Percentiles rank a stretch among this genome's conserved stretches.
These are phyloP conservation scores for Populus nigra DNA, from an alignment of 345 rosid genomes.

Conservation along the genomic window DNA sequence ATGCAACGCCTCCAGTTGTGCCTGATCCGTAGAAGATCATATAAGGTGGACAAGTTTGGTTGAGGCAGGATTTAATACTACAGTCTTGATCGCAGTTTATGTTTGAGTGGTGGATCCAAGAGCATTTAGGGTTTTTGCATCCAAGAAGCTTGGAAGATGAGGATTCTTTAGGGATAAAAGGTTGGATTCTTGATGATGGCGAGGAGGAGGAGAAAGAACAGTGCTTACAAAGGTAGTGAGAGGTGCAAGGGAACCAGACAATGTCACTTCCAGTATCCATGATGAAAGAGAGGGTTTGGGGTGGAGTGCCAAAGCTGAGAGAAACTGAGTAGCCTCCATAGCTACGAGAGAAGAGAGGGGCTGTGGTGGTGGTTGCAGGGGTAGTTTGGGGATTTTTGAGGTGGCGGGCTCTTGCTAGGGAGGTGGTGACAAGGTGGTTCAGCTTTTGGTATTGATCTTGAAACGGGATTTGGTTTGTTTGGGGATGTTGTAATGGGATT, in stretches of 20 bases:
- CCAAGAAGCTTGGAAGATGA: conserved; percentile 34
- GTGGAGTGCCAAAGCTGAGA: conserved; percentile 34
- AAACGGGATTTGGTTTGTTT: conserved; percentile 7
- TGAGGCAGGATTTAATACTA: conserved; percentile 11
- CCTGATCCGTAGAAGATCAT: conserved; percentile 40
- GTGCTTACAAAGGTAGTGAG: conserved; percentile 34
- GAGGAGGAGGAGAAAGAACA: conserved; percentile 22
- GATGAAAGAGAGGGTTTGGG: conserved; percentile 27
- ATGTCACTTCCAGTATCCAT: conserved; percentile 34
- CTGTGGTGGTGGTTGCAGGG: neutral
- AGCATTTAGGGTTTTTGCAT: conserved; percentile 43
- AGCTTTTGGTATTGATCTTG: conserved; percentile 30
- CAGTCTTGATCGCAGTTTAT: conserved; percentile 19
- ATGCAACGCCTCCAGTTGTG: conserved; percentile 31
- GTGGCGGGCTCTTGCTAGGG: conserved; percentile 38
- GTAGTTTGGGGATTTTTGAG: conserved; percentile 24
- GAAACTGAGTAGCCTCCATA: conserved; percentile 32
- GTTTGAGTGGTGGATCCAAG: conserved; percentile 34
- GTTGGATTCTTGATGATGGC: neutral
- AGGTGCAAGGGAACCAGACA: conserved; percentile 48
- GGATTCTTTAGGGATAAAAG: conserved; percentile 37
- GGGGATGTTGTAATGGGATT: conserved; percentile 23
- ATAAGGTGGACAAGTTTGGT: conserved; percentile 40
- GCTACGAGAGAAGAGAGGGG: conserved; percentile 15
- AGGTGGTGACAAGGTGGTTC: conserved; percentile 26